Conservation (phyloP, 306 rosid genomes). For the Rosa rugosa region DNA sequence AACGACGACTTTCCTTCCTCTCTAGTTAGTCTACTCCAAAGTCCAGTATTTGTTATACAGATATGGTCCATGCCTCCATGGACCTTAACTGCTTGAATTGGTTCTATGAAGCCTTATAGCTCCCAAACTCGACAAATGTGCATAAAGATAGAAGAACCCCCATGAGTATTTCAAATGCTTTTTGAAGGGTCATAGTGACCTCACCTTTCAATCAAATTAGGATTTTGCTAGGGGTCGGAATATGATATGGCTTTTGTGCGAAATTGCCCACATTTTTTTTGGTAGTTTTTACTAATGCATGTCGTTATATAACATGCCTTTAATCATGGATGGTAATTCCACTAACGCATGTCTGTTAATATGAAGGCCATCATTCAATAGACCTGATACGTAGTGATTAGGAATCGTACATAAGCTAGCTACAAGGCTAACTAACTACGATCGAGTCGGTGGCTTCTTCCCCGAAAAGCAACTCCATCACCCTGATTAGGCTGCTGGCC, state of each 20-base stretch:
- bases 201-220: background rate
- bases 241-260: background rate
- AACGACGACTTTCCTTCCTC: background rate
- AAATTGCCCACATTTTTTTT: background rate
- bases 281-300: background rate
- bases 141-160: no score
- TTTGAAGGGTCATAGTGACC: background rate
- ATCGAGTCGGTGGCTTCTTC: slow-evolving; percentile 45
- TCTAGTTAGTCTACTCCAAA: no score
- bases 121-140: no score
- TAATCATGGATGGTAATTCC: background rate
- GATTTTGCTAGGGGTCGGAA: background rate
- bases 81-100: background rate
- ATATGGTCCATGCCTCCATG: background rate
- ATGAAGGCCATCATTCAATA: no score
- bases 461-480: slow-evolving; percentile 43
- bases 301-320: background rate
- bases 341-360: background rate
- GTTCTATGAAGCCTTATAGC: no score
- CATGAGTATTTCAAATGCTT: no score
- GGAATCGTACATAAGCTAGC: background rate
- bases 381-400: background rate
- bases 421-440: background rate
- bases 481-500: slow-evolving; percentile 28
- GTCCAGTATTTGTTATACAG: no score